Evolutionary conservation across 441 rosid species (phyloP).

Genomic region (Isatis lusitanica): DNA sequence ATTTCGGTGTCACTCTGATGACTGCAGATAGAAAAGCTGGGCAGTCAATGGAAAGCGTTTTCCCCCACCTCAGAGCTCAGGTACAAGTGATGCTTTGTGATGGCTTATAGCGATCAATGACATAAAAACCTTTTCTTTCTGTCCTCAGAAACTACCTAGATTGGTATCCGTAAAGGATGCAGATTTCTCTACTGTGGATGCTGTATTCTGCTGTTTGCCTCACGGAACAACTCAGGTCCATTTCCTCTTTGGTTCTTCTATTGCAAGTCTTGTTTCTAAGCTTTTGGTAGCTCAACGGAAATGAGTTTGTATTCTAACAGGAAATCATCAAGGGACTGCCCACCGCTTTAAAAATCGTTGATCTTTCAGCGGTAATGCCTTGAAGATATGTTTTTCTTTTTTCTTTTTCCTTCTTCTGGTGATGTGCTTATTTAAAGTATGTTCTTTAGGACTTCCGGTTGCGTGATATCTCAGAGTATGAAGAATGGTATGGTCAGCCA

Average conservation of each 20-base stretch:
- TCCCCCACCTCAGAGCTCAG: conserved; percentile 75
- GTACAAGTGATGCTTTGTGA: conserved; percentile 38
- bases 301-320: conserved; percentile 33
- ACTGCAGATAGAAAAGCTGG: conserved; percentile 99
- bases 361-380: conserved; percentile 77
- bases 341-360: conserved; percentile 64
- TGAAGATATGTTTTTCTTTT: not conserved
- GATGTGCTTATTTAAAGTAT: conserved; percentile 10
- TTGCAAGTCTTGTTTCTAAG: not conserved
- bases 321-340: conserved; percentile 87
- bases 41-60: conserved; percentile 80
- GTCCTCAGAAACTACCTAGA: conserved; percentile 69
- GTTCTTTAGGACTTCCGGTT: conserved; percentile 77
- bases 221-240: too few relatives aligned
- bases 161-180: conserved; percentile 80
- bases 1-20: conserved; percentile 68
- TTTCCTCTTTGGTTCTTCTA: not conserved
- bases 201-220: conserved; percentile 74
- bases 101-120: not conserved
- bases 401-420: not conserved
- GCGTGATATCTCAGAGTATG: conserved; percentile 69
- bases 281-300: not conserved
- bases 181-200: conserved; percentile 77
- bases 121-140: conserved; percentile 2
- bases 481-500: conserved; percentile 98